These are phyloP conservation scores for Ochetophila trinervis DNA, from an alignment of 306 rosid genomes.

Conservation along the genomic window DNA sequence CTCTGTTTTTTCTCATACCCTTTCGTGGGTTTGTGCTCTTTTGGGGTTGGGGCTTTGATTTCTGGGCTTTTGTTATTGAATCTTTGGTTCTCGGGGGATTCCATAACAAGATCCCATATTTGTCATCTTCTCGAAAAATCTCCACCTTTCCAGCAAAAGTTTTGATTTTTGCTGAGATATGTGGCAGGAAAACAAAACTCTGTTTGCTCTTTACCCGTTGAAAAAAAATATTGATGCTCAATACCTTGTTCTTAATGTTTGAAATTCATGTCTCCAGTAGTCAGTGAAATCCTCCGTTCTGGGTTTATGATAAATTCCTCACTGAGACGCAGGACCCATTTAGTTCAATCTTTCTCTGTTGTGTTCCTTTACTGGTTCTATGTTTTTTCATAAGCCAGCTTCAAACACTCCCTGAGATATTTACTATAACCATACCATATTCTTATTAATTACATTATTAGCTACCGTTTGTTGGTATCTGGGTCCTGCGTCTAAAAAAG, in stretches of 20 bases:
- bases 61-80: not conserved
- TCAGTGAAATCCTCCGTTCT: constrained; percentile 89
- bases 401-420: not conserved
- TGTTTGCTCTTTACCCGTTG: not conserved
- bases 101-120: not conserved
- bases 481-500: constrained; percentile 21
- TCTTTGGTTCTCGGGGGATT: constrained; percentile 11
- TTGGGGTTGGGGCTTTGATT: constrained; percentile 3
- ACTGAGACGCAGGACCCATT: constrained; percentile 74
- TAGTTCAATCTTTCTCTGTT: constrained; percentile 92
- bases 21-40: not conserved
- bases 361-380: constrained; percentile 94
- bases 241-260: constrained; percentile 46
- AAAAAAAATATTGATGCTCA: constrained; percentile 28
- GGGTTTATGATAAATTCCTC: constrained; percentile 82
- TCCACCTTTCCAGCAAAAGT: constrained; percentile 1
- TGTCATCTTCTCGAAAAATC: not conserved
- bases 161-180: constrained; percentile 5
- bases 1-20: not conserved
- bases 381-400: constrained; percentile 58
- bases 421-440: constrained; percentile 4
- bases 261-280: constrained; percentile 87
- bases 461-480: not conserved
- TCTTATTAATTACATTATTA: not conserved
- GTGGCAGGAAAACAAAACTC: not conserved